Evolutionary conservation across 352 stramenopile genomes (phyloP).

Genomic region (Phytophthora pinifolia): DNA sequence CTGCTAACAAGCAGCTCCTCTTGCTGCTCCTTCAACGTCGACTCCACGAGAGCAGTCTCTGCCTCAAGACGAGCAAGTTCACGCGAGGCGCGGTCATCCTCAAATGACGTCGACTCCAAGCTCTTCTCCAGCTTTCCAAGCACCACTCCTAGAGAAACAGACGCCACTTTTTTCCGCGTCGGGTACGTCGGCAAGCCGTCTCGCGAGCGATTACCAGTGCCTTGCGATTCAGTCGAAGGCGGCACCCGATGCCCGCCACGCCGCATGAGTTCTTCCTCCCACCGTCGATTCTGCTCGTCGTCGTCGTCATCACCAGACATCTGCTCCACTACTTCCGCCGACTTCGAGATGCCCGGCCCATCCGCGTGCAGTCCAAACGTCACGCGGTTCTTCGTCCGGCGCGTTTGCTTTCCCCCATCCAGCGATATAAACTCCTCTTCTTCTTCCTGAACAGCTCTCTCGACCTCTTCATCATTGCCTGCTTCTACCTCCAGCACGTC

Average conservation of each 20-base stretch:
- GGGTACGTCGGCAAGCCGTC: conserved; percentile 41
- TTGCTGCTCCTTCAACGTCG: conserved; percentile 40
- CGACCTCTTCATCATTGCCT: conserved; percentile 22
- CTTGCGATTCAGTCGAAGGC: not conserved
- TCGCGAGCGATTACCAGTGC: conserved; percentile 9
- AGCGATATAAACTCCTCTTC: conserved; percentile 75
- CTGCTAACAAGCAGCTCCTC: conserved; percentile 55
- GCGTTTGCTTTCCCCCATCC: conserved; percentile 37
- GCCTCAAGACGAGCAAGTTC: conserved; percentile 57
- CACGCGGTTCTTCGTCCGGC: conserved; percentile 55
- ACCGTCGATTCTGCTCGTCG: conserved; percentile 50
- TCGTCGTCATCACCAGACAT: conserved; percentile 38
- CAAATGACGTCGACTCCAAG: conserved; percentile 42
- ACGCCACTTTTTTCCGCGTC: conserved; percentile 47
- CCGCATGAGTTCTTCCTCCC: conserved; percentile 82
- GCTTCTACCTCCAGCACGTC: conserved; percentile 20
- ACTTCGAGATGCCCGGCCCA: conserved; percentile 33
- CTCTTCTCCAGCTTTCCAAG: conserved; percentile 52
- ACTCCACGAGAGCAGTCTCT: conserved; percentile 46
- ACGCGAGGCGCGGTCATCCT: conserved; percentile 47
- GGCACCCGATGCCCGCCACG: conserved; percentile 48
- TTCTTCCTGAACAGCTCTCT: conserved; percentile 21
- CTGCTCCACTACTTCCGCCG: conserved; percentile 44
- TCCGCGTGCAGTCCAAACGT: conserved; percentile 55
- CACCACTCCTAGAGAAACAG: conserved; percentile 49